phyloP scores from a whole-genome alignment of 2,329 filamentous ascomycete genomes.

The Raffaelea ambrosiae region DNA sequence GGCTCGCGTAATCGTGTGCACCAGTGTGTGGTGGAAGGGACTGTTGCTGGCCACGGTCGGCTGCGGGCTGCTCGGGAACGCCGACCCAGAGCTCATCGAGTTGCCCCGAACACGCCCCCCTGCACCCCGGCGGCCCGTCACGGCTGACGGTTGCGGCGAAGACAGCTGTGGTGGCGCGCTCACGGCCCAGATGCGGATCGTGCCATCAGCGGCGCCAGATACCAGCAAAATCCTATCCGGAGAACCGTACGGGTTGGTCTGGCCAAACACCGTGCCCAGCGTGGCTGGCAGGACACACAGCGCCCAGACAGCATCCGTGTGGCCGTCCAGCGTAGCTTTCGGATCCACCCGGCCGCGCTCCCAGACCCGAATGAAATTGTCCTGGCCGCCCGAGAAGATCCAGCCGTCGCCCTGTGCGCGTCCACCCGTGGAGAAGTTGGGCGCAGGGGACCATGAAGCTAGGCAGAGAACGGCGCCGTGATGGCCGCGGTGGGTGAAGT shows the following conservation, averaged over 20 bases:
- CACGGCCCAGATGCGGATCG: slow-evolving; percentile 88
- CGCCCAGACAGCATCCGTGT: slow-evolving; percentile 93
- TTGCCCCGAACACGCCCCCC: slow-evolving; percentile 78
- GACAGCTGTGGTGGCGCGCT: slow-evolving; percentile 80
- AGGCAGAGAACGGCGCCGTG: slow-evolving; percentile 82
- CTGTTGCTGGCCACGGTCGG: slow-evolving; percentile 78
- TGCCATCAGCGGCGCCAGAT: slow-evolving; percentile 84
- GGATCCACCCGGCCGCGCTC: slow-evolving; percentile 90
- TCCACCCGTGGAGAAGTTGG: slow-evolving; percentile 82
- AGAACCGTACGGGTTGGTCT: slow-evolving; percentile 63
- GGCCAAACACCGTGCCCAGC: slow-evolving; percentile 71
- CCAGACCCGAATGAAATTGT: slow-evolving; percentile 90
- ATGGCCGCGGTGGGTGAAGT: slow-evolving; percentile 93
- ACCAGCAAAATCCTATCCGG: slow-evolving; percentile 83
- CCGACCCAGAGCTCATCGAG: slow-evolving; percentile 89
- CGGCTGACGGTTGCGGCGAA: slow-evolving; percentile 61
- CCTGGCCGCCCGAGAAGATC: slow-evolving; percentile 97
- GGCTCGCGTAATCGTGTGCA: slow-evolving; percentile 73
- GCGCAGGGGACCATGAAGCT: slow-evolving; percentile 77
- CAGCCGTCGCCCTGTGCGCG: slow-evolving; percentile 87
- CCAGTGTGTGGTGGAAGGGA: slow-evolving; percentile 78
- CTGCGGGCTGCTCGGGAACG: slow-evolving; percentile 83
- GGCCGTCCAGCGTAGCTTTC: slow-evolving; percentile 87
- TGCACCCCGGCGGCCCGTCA: slow-evolving; percentile 40
- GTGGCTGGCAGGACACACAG: slow-evolving; percentile 86